Conservation (phyloP, 225 moss, liverwort and hornwort genomes). For the Rhytidiadelphus loreus region DNA sequence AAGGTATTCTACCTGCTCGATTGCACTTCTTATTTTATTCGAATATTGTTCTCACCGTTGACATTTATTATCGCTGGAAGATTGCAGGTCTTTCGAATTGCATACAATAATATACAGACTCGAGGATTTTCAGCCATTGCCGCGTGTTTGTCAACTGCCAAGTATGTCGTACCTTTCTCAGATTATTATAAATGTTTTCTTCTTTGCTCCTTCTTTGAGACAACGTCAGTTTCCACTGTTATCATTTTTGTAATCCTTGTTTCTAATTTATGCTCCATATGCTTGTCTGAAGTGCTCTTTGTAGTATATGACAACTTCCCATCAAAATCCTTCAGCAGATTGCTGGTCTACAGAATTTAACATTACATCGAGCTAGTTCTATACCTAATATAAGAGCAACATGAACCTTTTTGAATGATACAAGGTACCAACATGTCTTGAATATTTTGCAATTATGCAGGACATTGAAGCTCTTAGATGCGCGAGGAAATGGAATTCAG, state of each 20-base stretch:
- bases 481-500: constrained; percentile 55
- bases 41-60: background rate
- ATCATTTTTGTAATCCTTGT: background rate
- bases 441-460: constrained; percentile 12
- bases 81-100: constrained; percentile 70
- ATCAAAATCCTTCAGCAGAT: background rate
- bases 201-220: background rate
- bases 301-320: background rate
- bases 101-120: constrained; percentile 56
- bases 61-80: constrained; percentile 14
- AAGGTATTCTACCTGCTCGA: background rate
- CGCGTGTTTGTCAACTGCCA: constrained; percentile 33
- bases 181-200: background rate
- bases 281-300: background rate
- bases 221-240: background rate
- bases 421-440: background rate
- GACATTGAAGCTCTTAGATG: constrained; percentile 66
- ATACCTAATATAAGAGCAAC: background rate
- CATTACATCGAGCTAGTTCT: background rate
- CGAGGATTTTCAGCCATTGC: constrained; percentile 65
- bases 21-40: background rate
- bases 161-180: constrained; percentile 20
- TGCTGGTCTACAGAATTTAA: background rate
- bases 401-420: background rate
- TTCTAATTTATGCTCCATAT: background rate